Evolutionary conservation across 2,329 filamentous ascomycete species (phyloP), one percentile per base, ranked within the genome.

Genomic region (Ophiostoma himal-ulmi): DNA sequence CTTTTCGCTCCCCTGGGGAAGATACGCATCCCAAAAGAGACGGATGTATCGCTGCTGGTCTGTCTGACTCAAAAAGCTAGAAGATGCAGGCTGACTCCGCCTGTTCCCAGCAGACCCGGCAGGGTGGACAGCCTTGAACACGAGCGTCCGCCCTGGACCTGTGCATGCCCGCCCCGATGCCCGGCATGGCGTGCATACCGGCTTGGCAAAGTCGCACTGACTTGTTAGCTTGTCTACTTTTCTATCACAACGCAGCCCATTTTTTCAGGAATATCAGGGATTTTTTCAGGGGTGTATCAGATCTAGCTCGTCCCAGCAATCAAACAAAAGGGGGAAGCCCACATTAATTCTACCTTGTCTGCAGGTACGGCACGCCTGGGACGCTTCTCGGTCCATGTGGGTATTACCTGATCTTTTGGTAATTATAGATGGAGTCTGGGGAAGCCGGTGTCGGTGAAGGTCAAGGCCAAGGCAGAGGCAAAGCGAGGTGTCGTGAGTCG

Each of bases 161-260:
- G 57, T 65, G 41, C 69, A 70, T 20, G 34, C 10, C 20, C 66
- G 39, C 1, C 54, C 41, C 5, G 69, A 22, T 34, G 48, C 13
- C 6, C 39, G 60, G 41, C 69, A 70, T 20, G 54, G 69, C 34
- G 66, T 65, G 66, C 69, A 70, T 5, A 39, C 17, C 1, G 69
- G 69, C 57, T 52, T 41, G 5, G 34, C 69, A 34, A 65, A 39
- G 37, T 70, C 69, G 22, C 69, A 70, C 69, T 70, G 26, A 1
- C 22, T 41, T 41, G 65, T 67, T 48, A 48, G 65, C 39, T 4
- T 13, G 11, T 14, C 52, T 48, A 17, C 6, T 20, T 22, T 26
- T 26, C 52, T 17, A 48, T 48, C n/a, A 30, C 30, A 3, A 30
- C 30, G 30, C 2, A 30, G 30, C 30, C 30, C 30, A 30, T 30